Base-by-base conservation (phyloP, 2,329 filamentous ascomycete species). In the Aspergillus pseudoviridinutans region DNA sequence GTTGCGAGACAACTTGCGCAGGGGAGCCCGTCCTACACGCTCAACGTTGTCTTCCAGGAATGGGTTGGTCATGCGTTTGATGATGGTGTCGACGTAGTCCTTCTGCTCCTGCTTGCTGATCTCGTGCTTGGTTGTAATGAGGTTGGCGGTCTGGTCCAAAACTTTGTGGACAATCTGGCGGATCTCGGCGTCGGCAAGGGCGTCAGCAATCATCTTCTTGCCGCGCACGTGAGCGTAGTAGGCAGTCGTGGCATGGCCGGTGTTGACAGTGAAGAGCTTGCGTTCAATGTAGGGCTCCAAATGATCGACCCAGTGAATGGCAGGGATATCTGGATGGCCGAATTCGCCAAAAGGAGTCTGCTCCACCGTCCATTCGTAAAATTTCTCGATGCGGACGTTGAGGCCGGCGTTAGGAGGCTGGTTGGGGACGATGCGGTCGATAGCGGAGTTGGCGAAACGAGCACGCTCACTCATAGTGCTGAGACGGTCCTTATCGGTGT, bases 181-280 rank as follows among this genome's bases (percentile, higher is more conserved):
- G 70, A 99, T 95, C 68, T 87, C 82, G 70, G 86, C 81, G 73
- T 97, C 91, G 61, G 86, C 84, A 63, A 97, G 84, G 8, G 92
- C 89, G 68, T 97, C 93, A 73, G 94, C 91, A 65, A 99, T 91
- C 59, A 89, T 95, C 71, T 85, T 82, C 83, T 95, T 93, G 71
- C 90, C 87, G 64, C 87, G 84, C 79, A 92, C 84, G 83, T 96
- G 90, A 55, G 92, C 93, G 76, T 94, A 92, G 84, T 97, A 97
- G 59, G 94, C 93, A 22, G 92, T 92, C 7, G 93, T 96, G 59
- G 94, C 94, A 74, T 99, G 94, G 56, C 92, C 90, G 24, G 94
- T 99, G 85, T 99, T 99, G 84, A 99, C 93, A 24, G 94, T 99
- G 83, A 92, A 99, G 64, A 99, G 87, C 85, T 99, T 99, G 77